A percentile compares a stretch with the other conserved stretches of the same genome.
phyloP scores from a whole-genome alignment of 306 rosid species.

The Abrus precatorius region DNA sequence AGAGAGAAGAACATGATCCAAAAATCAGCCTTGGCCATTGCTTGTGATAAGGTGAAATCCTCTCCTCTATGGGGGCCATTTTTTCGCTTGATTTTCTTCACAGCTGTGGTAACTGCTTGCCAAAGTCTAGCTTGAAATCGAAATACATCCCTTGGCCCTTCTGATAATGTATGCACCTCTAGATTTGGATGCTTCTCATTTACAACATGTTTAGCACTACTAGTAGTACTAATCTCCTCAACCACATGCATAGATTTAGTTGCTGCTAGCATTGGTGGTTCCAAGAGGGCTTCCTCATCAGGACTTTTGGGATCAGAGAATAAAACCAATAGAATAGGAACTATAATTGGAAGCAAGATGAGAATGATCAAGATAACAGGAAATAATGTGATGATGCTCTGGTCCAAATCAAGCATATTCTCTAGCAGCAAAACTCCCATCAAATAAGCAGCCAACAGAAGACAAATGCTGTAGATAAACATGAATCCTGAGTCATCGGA shows the following conservation, averaged over 20 bases:
- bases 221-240: slow-evolving; percentile 40
- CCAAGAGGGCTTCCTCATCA: slow-evolving; percentile 63
- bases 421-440: slow-evolving; percentile 72
- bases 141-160: slow-evolving; percentile 67
- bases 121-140: slow-evolving; percentile 68
- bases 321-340: slow-evolving; percentile 69
- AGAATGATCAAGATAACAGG: slow-evolving; percentile 57
- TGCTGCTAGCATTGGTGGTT: slow-evolving; percentile 43
- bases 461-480: slow-evolving; percentile 70
- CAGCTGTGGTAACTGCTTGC: slow-evolving; percentile 64
- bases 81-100: slow-evolving; percentile 60
- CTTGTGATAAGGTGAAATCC: slow-evolving; percentile 74
- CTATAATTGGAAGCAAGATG: slow-evolving; percentile 60
- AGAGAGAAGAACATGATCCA: slow-evolving; percentile 78
- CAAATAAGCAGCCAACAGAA: slow-evolving; percentile 70
- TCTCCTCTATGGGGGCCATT: slow-evolving; percentile 88
- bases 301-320: slow-evolving; percentile 53
- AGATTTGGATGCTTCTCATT: slow-evolving; percentile 61
- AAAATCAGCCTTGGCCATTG: slow-evolving; percentile 77
- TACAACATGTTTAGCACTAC: slow-evolving; percentile 58
- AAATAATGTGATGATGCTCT: slow-evolving; percentile 50
- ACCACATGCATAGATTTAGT: background rate
- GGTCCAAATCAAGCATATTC: slow-evolving; percentile 55
- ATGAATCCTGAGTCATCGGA: slow-evolving; percentile 67
- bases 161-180: slow-evolving; percentile 62